Evolutionary conservation across 495 filamentous ascomycete genomes (phyloP).

Genomic region (Neurospora hispaniola): DNA sequence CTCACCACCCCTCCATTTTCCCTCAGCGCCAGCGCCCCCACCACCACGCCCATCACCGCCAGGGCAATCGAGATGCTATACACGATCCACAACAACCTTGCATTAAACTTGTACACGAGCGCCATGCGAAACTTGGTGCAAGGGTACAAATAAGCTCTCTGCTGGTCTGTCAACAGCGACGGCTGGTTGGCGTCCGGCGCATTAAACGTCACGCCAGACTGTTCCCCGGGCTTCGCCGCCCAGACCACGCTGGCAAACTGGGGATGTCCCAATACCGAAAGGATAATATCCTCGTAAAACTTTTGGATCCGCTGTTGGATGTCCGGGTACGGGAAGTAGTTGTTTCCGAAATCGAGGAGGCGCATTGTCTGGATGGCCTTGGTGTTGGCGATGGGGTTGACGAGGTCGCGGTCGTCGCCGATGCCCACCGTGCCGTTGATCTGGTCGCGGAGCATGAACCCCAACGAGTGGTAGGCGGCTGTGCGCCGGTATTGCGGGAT

Average conservation of each 20-base stretch:
- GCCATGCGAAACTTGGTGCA: constrained; percentile 19
- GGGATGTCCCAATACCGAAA: constrained; percentile 23
- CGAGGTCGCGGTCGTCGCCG: constrained; percentile 13
- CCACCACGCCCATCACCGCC: constrained; percentile 11
- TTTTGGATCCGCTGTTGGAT: constrained; percentile 14
- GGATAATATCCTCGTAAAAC: constrained; percentile 28
- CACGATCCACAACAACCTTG: constrained; percentile 28
- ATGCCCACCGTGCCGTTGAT: constrained; percentile 25
- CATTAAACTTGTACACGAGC: constrained; percentile 24
- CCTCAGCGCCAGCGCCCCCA: constrained; percentile 18
- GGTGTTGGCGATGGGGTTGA: constrained; percentile 26
- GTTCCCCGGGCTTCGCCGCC: constrained; percentile 21
- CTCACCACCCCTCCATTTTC: constrained; percentile 25
- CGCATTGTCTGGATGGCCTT: constrained; percentile 23
- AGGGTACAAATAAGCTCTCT: constrained; percentile 12
- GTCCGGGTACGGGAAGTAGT: constrained; percentile 19
- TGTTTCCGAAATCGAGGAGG: constrained; percentile 18
- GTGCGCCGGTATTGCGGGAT: constrained; percentile 18
- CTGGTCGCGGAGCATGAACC: constrained; percentile 20
- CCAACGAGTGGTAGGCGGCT: constrained; percentile 27
- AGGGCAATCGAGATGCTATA: constrained; percentile 24
- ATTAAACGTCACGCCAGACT: constrained; percentile 9
- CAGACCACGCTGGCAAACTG: constrained; percentile 27
- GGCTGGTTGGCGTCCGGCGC: neutral
- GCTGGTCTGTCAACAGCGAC: neutral